A percentile compares a stretch with the other conserved stretches of the same genome.
These are phyloP conservation scores for Solanum piurae DNA, from an alignment of 257 asterid species.

Conservation along the genomic window DNA sequence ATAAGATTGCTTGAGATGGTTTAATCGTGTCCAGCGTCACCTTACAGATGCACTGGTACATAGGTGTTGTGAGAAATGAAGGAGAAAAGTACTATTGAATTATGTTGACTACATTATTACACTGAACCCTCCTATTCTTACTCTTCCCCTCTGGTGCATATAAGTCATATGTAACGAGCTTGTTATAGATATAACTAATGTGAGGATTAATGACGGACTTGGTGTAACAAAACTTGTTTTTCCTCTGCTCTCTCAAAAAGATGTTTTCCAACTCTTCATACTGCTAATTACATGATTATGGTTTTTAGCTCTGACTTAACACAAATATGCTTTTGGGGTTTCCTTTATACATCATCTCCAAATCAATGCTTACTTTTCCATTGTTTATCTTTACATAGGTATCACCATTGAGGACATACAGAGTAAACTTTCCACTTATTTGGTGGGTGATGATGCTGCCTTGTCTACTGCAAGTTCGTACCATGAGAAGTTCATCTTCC, in stretches of 20 bases:
- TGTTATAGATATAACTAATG: not conserved
- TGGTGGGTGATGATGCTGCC: constrained; percentile 28
- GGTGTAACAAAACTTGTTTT: not conserved
- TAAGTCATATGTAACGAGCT: not conserved
- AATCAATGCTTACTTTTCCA: not conserved
- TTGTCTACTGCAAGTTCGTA: constrained; percentile 11
- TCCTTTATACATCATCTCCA: not conserved
- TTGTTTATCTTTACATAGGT: constrained; percentile 21
- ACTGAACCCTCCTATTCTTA: not conserved
- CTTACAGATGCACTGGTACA: not conserved
- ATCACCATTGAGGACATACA: constrained; percentile 50
- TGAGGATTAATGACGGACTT: not conserved
- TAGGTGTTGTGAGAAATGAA: not conserved
- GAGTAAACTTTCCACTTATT: constrained; percentile 44
- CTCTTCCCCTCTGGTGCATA: not conserved
- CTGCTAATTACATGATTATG: not conserved
- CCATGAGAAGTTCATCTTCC: constrained; percentile 25
- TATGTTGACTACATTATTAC: not conserved
- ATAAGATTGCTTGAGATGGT: not conserved
- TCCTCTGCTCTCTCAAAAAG: not conserved
- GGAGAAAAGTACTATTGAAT: not conserved
- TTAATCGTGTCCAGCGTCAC: not conserved
- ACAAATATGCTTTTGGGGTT: not conserved
- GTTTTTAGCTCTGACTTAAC: not conserved
- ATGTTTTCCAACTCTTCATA: not conserved